phyloP scores from a whole-genome alignment of 176 grass and related monocot genomes.

The Neostapfia colusana region DNA sequence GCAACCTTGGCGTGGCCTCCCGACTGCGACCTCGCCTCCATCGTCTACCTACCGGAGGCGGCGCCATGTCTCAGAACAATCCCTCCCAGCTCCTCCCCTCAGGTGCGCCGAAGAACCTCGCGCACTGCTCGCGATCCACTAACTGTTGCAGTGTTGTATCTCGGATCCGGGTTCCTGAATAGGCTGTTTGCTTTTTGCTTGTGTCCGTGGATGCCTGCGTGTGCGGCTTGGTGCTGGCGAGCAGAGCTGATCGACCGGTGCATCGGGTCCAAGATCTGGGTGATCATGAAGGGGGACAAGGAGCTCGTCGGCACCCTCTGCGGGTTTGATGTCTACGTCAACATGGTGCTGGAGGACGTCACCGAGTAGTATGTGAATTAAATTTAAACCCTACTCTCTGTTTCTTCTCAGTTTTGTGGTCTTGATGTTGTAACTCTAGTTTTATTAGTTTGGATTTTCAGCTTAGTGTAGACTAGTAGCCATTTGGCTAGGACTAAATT shows the following conservation, averaged over 20 bases:
- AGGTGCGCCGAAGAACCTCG: conserved; percentile 39
- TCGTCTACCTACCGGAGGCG: background rate
- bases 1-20: too few relatives aligned
- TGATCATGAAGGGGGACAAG: conserved; percentile 99
- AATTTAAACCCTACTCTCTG: conserved; percentile 42
- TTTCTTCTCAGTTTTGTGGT: background rate
- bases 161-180: background rate
- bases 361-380: conserved; percentile 80
- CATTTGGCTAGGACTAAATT: background rate
- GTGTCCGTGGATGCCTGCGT: too few relatives aligned
- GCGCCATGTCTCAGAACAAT: conserved; percentile 76
- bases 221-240: background rate
- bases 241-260: conserved; percentile 95
- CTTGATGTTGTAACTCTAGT: background rate
- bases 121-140: background rate
- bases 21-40: background rate
- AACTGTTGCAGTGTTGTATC: background rate
- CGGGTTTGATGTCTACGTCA: conserved; percentile 98
- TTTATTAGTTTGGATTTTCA: conserved; percentile 17
- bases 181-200: background rate
- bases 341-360: conserved; percentile 99
- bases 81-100: conserved; percentile 96
- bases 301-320: conserved; percentile 93
- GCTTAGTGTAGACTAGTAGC: background rate
- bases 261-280: conserved; percentile 99